phyloP scores from a whole-genome alignment of 495 filamentous ascomycete species.

The Aspergillus olivimuriae region DNA sequence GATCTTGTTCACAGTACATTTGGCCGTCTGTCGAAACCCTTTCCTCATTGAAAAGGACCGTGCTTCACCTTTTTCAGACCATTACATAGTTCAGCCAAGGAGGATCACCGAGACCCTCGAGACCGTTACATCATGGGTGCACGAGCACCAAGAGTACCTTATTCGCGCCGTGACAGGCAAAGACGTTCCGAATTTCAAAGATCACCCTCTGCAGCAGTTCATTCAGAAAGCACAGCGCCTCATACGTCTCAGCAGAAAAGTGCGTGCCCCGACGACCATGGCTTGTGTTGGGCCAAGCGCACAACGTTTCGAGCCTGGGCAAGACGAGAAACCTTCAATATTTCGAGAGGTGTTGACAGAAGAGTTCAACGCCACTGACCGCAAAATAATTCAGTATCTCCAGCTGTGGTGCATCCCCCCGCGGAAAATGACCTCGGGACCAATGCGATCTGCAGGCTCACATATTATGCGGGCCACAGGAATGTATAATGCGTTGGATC shows the following conservation, averaged over 20 bases:
- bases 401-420: conserved; percentile 48
- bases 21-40: conserved; percentile 36
- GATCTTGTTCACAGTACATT: conserved; percentile 64
- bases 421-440: conserved; percentile 45
- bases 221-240: conserved; percentile 55
- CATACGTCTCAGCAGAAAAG: conserved; percentile 60
- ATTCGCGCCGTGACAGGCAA: conserved; percentile 22
- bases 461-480: conserved; percentile 65
- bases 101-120: conserved; percentile 37
- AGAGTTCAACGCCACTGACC: conserved; percentile 38
- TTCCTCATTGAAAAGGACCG: conserved; percentile 45
- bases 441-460: conserved; percentile 56
- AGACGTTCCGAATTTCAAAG: conserved; percentile 8
- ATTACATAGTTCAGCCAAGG: conserved; percentile 46
- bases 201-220: conserved; percentile 51
- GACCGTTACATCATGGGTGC: conserved; percentile 50
- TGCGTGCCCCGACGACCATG: conserved; percentile 51
- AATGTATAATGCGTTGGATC: conserved; percentile 55
- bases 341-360: conserved; percentile 35
- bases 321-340: conserved; percentile 28
- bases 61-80: conserved; percentile 31
- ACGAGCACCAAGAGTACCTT: conserved; percentile 47
- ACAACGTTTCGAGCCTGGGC: conserved; percentile 29
- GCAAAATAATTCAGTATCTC: conserved; percentile 61
- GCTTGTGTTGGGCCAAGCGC: conserved; percentile 47